These are phyloP conservation scores for Cystofilobasidium macerans DNA, from an alignment of 768 basidiomycete genomes.

Conservation along the genomic window DNA sequence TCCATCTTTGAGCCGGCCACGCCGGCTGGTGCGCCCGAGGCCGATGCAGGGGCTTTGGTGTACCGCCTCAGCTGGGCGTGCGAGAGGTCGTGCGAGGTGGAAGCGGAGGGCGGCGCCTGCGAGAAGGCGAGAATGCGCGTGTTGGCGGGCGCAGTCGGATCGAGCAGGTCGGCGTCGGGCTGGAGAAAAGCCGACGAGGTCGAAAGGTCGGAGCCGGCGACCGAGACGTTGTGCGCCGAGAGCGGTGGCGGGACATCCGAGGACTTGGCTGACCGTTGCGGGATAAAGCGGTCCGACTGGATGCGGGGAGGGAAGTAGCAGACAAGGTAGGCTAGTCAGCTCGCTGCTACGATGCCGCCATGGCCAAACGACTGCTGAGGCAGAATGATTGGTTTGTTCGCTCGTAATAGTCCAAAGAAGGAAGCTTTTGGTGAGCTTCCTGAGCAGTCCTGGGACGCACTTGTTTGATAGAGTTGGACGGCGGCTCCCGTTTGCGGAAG, in stretches of 20 bases:
- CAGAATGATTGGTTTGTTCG: too few relatives aligned
- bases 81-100: conserved; percentile 64
- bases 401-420: too few relatives aligned
- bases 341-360: too few relatives aligned
- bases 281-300: conserved; percentile 26
- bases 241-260: conserved; percentile 7
- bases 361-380: too few relatives aligned
- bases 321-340: too few relatives aligned
- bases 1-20: conserved; percentile 41
- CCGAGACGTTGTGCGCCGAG: conserved; percentile 3
- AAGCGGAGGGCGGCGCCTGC: conserved; percentile 61
- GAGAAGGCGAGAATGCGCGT: conserved; percentile 74
- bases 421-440: too few relatives aligned
- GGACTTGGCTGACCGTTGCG: conserved; percentile 18
- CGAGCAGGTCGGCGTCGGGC: conserved; percentile 29
- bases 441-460: neutral
- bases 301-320: too few relatives aligned
- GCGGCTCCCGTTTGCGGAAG: neutral
- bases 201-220: neutral
- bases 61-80: conserved; percentile 52
- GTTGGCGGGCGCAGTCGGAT: conserved; percentile 27
- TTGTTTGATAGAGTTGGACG: neutral
- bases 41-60: conserved; percentile 47
- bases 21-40: conserved; percentile 49
- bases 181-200: conserved; percentile 1